These are phyloP conservation scores for Aspergillus piperis DNA, from an alignment of 2,329 filamentous ascomycete species.

Conservation along the genomic window DNA sequence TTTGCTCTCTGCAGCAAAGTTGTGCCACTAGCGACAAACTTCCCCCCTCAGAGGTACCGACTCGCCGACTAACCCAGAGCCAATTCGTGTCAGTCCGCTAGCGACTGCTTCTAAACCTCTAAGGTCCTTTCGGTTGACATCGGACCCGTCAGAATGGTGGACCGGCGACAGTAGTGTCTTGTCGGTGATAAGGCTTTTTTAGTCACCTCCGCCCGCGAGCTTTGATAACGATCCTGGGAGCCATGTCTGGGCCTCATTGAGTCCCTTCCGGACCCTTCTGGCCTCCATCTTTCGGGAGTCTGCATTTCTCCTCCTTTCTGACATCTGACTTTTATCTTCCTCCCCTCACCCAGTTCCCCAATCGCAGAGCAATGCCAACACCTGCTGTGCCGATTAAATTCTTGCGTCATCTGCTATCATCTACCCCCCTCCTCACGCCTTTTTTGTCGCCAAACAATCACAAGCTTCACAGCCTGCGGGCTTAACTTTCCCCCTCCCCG, in stretches of 20 bases:
- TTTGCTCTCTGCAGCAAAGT: neutral
- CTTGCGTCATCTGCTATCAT: constrained; percentile 24
- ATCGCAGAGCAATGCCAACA: constrained; percentile 18
- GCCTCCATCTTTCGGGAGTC: neutral
- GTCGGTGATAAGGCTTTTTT: constrained; percentile 11
- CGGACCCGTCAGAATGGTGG: neutral
- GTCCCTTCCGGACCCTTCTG: neutral
- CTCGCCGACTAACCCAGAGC: neutral
- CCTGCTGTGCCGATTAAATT: constrained; percentile 8
- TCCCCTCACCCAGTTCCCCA: constrained; percentile 3
- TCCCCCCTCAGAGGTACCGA: neutral
- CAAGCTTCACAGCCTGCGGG: constrained; percentile 1
- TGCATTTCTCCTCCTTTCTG: constrained; percentile 1
- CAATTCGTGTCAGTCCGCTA: neutral
- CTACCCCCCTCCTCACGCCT: neutral
- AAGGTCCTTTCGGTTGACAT: neutral
- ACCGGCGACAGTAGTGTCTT: constrained; percentile 5
- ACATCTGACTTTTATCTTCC: neutral
- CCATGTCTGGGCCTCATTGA: constrained; percentile 5
- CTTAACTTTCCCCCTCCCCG: neutral
- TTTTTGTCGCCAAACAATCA: neutral
- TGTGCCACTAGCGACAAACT: neutral
- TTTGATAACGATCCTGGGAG: constrained; percentile 1
- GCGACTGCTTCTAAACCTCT: neutral
- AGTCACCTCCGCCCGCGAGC: constrained; percentile 7